phyloP scores from a whole-genome alignment of 768 basidiomycete genomes.

The Ramaria rubella region DNA sequence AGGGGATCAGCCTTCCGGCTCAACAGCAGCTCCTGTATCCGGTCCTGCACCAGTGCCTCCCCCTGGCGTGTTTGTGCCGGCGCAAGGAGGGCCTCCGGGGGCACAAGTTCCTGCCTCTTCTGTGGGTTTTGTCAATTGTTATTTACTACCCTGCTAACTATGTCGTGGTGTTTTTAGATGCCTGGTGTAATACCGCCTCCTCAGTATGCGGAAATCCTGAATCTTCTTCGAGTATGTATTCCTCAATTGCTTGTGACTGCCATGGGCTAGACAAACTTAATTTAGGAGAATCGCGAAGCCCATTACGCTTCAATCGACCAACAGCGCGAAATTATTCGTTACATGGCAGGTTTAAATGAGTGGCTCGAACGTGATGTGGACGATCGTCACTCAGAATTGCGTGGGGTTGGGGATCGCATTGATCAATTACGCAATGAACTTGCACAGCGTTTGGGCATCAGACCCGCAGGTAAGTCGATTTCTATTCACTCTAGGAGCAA shows the following conservation, averaged over 20 bases:
- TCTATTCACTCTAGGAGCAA: background rate
- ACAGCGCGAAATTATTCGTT: slow-evolving; percentile 73
- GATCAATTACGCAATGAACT: slow-evolving; percentile 39
- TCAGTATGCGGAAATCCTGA: slow-evolving; percentile 64
- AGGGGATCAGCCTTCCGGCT: background rate
- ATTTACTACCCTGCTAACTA: background rate
- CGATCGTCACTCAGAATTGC: slow-evolving; percentile 70
- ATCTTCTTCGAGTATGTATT: slow-evolving; percentile 31
- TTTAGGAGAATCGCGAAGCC: slow-evolving; percentile 67
- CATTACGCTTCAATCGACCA: slow-evolving; percentile 72
- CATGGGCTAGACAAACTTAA: background rate
- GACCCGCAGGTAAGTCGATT: slow-evolving; percentile 28
- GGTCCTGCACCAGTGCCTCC: background rate
- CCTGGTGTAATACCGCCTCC: slow-evolving; percentile 18
- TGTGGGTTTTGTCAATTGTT: background rate
- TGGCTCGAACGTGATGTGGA: slow-evolving; percentile 77
- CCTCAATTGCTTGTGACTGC: background rate
- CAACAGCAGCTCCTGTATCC: background rate
- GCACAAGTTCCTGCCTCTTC: background rate
- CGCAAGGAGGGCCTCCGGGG: background rate
- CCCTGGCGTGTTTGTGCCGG: background rate
- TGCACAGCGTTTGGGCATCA: slow-evolving; percentile 29
- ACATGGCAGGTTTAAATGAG: slow-evolving; percentile 67
- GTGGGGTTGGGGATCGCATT: slow-evolving; percentile 57
- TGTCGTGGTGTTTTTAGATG: background rate